Percentiles rank a stretch among this genome's conserved stretches.
phyloP scores from a whole-genome alignment of 345 rosid genomes.

The Excoecaria cochinchinensis region DNA sequence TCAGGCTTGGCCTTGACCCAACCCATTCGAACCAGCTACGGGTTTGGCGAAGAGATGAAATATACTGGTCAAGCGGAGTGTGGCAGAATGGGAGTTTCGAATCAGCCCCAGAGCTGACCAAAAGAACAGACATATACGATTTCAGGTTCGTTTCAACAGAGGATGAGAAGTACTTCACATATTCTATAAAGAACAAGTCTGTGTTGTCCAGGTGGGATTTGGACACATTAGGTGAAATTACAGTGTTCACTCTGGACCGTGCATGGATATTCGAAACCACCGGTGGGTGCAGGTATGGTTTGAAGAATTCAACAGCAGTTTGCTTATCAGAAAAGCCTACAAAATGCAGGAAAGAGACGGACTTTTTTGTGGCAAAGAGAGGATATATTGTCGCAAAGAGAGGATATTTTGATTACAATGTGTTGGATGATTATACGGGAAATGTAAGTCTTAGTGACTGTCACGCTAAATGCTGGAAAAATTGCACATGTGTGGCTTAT shows the following conservation, averaged over 20 bases:
- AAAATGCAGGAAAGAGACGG: slow-evolving; percentile 44
- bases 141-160: slow-evolving; percentile 39
- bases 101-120: slow-evolving; percentile 35
- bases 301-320: slow-evolving; percentile 39
- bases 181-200: slow-evolving; percentile 31
- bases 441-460: slow-evolving; percentile 50
- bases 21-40: slow-evolving; percentile 40
- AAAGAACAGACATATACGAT: slow-evolving; percentile 24
- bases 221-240: slow-evolving; percentile 48
- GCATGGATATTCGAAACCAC: slow-evolving; percentile 32
- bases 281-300: slow-evolving; percentile 35
- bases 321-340: slow-evolving; percentile 50
- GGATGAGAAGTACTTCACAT: slow-evolving; percentile 50
- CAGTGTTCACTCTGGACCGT: slow-evolving; percentile 28
- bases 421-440: slow-evolving; percentile 20
- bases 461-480: slow-evolving; percentile 57
- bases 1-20: slow-evolving; percentile 56
- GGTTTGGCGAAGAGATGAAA: slow-evolving; percentile 42
- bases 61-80: slow-evolving; percentile 60
- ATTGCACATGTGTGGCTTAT: slow-evolving; percentile 57
- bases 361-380: slow-evolving; percentile 41
- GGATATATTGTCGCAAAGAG: slow-evolving; percentile 42
- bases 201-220: slow-evolving; percentile 47
- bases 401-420: slow-evolving; percentile 33
- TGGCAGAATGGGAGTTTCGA: slow-evolving; percentile 44